phyloP scores from a whole-genome alignment of 2,329 filamentous ascomycete genomes.

The Verticillium longisporum region DNA sequence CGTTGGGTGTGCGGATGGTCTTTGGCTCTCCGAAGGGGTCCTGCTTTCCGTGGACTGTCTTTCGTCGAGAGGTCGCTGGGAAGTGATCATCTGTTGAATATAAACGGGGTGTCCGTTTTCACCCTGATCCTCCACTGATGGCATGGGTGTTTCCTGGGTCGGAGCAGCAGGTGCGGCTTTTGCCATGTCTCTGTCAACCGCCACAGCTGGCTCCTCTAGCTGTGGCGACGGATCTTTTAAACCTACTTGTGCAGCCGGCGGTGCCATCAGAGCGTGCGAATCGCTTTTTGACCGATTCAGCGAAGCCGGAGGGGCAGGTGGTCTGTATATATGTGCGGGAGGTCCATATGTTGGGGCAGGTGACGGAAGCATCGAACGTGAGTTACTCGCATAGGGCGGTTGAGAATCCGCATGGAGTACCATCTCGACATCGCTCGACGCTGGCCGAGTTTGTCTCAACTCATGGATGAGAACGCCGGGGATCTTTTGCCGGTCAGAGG shows the following conservation, averaged over 20 bases:
- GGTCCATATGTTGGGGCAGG: constrained; percentile 3
- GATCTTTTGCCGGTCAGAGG: constrained; percentile 19
- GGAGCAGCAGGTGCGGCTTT: constrained; percentile 5
- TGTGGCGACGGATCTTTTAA: constrained; percentile 13
- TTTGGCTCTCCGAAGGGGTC: neutral
- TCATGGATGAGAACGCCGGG: constrained; percentile 35
- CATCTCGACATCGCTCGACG: constrained; percentile 7
- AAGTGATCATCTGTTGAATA: neutral
- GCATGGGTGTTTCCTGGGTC: neutral
- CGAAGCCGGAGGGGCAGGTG: neutral
- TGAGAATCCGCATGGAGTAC: neutral
- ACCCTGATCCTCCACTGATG: neutral
- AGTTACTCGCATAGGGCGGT: neutral
- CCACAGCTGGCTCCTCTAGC: constrained; percentile 13
- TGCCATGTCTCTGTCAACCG: constrained; percentile 6
- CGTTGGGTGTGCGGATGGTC: neutral
- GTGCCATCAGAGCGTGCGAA: neutral
- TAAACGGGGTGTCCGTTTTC: neutral
- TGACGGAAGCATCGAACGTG: neutral
- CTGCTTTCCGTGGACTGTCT: neutral
- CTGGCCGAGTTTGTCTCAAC: constrained; percentile 20
- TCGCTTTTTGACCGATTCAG: constrained; percentile 2
- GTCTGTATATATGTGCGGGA: neutral
- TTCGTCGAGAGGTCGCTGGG: neutral
- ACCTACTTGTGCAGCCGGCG: neutral